Evolutionary conservation across 352 stramenopile species (phyloP).

Genomic region (Phytophthora boehmeriae): DNA sequence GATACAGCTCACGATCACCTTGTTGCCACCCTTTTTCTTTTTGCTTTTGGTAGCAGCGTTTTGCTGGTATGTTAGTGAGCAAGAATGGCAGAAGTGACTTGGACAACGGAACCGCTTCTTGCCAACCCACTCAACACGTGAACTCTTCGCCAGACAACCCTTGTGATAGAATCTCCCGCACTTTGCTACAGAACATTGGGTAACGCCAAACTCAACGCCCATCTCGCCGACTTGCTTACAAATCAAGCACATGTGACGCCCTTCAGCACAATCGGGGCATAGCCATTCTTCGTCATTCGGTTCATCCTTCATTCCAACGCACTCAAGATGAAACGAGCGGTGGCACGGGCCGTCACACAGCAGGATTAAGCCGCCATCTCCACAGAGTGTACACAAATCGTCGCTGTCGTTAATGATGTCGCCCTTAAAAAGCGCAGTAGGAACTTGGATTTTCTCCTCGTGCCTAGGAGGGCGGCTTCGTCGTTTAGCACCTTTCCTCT

Average conservation of each 20-base stretch:
- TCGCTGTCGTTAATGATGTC: slow-evolving; percentile 86
- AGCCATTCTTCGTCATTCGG: slow-evolving; percentile 90
- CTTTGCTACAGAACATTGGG: slow-evolving; percentile 90
- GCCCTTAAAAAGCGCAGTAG: slow-evolving; percentile 45
- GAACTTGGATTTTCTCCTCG: slow-evolving; percentile 1
- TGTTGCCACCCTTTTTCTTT: slow-evolving; percentile 40
- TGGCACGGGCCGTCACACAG: slow-evolving; percentile 93
- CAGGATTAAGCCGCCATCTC: slow-evolving; percentile 91
- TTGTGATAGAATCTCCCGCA: slow-evolving; percentile 95
- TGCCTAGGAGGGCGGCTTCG: slow-evolving; percentile 40
- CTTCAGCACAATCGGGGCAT: slow-evolving; percentile 88
- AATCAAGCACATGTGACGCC: slow-evolving; percentile 92
- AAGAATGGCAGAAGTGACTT: slow-evolving; percentile 90
- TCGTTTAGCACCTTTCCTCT: slow-evolving; percentile 38
- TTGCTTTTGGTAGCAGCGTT: slow-evolving; percentile 44
- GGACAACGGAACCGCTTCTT: slow-evolving; percentile 91
- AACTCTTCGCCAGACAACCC: slow-evolving; percentile 75
- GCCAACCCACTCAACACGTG: slow-evolving; percentile 85
- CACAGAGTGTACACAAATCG: slow-evolving; percentile 92
- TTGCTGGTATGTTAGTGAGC: slow-evolving; percentile 35
- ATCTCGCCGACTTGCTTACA: slow-evolving; percentile 92
- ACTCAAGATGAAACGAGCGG: slow-evolving; percentile 93
- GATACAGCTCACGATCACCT: slow-evolving; percentile 80
- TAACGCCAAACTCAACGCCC: slow-evolving; percentile 89
- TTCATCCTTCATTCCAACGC: slow-evolving; percentile 86